Evolutionary conservation across 192 early-diverging fungal species (phyloP), one percentile per base, ranked within the genome.

Genomic region (Mortierella hygrophila): DNA sequence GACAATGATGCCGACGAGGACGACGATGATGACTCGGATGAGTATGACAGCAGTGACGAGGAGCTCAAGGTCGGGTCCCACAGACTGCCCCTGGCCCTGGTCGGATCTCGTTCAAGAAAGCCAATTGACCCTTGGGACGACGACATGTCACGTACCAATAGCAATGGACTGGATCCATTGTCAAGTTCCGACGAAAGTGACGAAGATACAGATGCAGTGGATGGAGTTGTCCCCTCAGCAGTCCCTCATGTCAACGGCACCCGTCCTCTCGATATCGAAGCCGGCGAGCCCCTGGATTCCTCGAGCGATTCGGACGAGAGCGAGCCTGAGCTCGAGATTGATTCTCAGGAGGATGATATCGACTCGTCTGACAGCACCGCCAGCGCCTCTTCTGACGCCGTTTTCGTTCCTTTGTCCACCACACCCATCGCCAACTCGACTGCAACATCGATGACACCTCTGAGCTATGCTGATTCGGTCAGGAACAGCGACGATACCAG

Each of bases 391-490:
- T 15, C 16, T 7, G 70, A 71, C 60, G 54, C 26, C 10, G 76
- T 76, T 21, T 75, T 83, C 70, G 68, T 75, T 13, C 76, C 75
- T 9, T 41, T 82, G 40, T 72, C 70, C 16, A 69, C 75, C 55
- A 47, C 26, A 15, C 44, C 41, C 38, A 26, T n/a, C 46, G 32
- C 46, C 52, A 21, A 41, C 60, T 29, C 40, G 11, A 32, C n/a
- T 16, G 42, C n/a, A 16, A 35, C 52, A 20, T 54, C 55, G 46
- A 35, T 54, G 6, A 29, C 55, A 26, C 40, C 79, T 5, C 79
- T 81, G n/a, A 86, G 79, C 71, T 85, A 85, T 68, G 83, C 83
- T 3, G 83, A 75, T 21, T 70, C 47, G 18, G 75, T 86, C n/a
- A 86, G 77, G 75, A 70, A 47, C 49, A 55, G 73, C 9, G 82